Evolutionary conservation across 495 filamentous ascomycete species (phyloP), one percentile per base, ranked within the genome.

Genomic region (Aspergillus avenaceus): DNA sequence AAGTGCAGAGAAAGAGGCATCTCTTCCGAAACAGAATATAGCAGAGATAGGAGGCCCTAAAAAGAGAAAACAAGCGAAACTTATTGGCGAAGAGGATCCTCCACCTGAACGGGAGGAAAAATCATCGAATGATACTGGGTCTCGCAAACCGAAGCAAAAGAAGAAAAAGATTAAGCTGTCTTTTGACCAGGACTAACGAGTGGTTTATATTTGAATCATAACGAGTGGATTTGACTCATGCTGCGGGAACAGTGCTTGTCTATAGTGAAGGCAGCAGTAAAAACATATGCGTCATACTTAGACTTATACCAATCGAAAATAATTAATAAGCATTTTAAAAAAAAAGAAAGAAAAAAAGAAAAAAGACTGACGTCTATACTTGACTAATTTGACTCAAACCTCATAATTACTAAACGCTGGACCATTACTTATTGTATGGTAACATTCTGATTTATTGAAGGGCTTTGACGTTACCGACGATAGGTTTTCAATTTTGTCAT

Each of bases 131-230:
- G 60, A 59, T 12, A 41, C 57, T 21, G 54, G 49, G 22, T 23
- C 55, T 23, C 64, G 61, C 21, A 73, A 74, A 53, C 50, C 66
- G 7, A 76, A 68, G 40, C 60, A 61, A 54, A 76, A 72, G 55
- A 63, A 63, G 45, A 76, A 74, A 65, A 73, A 76, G 54, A 71
- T 71, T 54, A 74, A 75, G 58, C 61, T 75, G 12, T 72, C 69
- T 9, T 72, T 75, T 50, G 71, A 73, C 23, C 61, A 65, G 47
- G 62, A 42, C 11, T 22, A 3, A 23, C 11, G 23, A 6, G 21
- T 11, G 27, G 5, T 3, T 22, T 16, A 44, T 45, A 6, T 16
- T 13, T n/a, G n/a, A 8, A 12, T 50, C 24, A 51, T 53, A 26
- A 46, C 32, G 22, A 14, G 11, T 23, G 4, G 4, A 23, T 19